Base-by-base conservation (phyloP, 208 protist species). In the Angomonas ambiguus region DNA sequence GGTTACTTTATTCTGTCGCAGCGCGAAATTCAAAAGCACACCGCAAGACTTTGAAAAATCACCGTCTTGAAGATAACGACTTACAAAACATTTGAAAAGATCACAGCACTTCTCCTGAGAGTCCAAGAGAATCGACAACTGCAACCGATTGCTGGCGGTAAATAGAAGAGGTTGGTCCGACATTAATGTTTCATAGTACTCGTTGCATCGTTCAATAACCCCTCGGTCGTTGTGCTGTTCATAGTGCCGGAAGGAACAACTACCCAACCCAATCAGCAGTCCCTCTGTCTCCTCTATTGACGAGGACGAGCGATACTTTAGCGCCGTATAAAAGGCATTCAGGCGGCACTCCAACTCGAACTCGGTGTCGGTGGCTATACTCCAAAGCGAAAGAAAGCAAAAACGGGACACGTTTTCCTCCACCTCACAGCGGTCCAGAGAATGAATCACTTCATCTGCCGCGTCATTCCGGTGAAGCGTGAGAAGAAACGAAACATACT, bases 21-120 rank as follows among this genome's bases (percentile, higher is more conserved):
- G 27, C 30, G 77, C 33, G 35, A 78, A 74, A 22, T 67, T 68
- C 49, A 81, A 11, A 1, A 77, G 45, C n/a, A 62, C 34, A 1
- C 42, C 31, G 45, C 67, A 72, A 5, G 58, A 11, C 6, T 1
- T 35, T 45, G 53, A 42, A 1, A 28, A 31, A 20, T 38, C 35
- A 3, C 51, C 41, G 6, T 60, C 53, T 0, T 45, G 8, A 16
- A 8, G 16, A 45, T 45, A 45, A 8, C 16, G 8, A 16, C 8
- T 8, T 16, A 45, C 38, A 45, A 45, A 45, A 16, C 11, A 16
- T 45, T 8, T n/a, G 16, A 45, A n/a, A 8, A 45, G 16, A 8
- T 8, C 38, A 8, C 11, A 8, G 38, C 16, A 45, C 8, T 48
- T 18, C 38, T 48, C 38, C 38, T 48, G 13, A 11, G 38, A 18